phyloP scores from a whole-genome alignment of 139 green algal species.

The Yamagishiella unicocca region DNA sequence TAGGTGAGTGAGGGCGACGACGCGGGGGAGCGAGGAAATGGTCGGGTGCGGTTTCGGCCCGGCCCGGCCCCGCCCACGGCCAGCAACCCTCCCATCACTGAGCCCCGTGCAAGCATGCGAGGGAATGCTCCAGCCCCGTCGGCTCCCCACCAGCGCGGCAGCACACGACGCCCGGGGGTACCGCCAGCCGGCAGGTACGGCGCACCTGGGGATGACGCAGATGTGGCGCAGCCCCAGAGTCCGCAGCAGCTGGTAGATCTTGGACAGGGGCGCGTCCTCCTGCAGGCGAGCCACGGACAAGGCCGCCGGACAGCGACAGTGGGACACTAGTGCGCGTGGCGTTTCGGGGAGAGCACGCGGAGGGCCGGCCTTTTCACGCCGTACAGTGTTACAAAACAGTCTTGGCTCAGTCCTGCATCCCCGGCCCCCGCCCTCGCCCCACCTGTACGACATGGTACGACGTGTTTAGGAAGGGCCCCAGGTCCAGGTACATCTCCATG shows the following conservation, averaged over 20 bases:
- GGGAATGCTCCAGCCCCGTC: too few species aligned
- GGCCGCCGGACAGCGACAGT: too few species aligned
- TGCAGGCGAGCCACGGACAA: too few species aligned
- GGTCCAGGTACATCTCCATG: conserved; percentile 72
- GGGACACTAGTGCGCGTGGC: too few species aligned
- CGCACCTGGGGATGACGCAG: conserved; percentile 75
- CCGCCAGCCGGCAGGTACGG: neutral
- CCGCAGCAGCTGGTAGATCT: conserved; percentile 87
- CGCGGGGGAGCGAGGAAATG: neutral
- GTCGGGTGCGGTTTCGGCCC: too few species aligned
- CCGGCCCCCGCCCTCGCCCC: neutral
- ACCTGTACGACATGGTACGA: conserved; percentile 77
- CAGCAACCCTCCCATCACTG: too few species aligned
- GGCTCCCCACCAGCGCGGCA: neutral
- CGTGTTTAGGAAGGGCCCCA: conserved; percentile 77
- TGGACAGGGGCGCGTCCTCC: conserved; percentile 69
- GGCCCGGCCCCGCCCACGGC: too few species aligned
- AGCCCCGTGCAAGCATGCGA: too few species aligned
- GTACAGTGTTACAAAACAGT: too few species aligned
- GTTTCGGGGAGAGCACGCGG: too few species aligned
- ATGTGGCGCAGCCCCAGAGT: conserved; percentile 89
- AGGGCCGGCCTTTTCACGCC: too few species aligned
- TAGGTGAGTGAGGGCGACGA: neutral
- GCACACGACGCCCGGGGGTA: neutral
- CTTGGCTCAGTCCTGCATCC: neutral